Evolutionary conservation across 139 green algal genomes (phyloP).

Genomic region (Tetradesmus obliquus): DNA sequence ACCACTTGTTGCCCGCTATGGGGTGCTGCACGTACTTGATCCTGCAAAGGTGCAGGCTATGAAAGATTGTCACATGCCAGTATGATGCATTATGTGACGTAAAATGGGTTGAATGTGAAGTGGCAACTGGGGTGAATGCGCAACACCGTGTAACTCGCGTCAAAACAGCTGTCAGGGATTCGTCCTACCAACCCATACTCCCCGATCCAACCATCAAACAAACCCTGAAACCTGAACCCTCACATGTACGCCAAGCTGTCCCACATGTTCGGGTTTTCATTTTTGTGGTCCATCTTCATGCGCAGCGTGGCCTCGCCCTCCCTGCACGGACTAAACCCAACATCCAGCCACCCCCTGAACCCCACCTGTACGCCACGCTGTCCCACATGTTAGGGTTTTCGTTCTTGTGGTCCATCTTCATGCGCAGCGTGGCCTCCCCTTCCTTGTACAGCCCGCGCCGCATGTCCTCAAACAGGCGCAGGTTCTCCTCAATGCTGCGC

Average conservation of each 20-base stretch:
- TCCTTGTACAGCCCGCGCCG: conserved; percentile 91
- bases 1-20: conserved; percentile 91
- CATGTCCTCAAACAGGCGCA: conserved; percentile 98
- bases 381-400: conserved; percentile 99
- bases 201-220: neutral
- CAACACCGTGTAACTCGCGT: neutral
- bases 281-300: conserved; percentile 85
- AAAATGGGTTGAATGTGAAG: neutral
- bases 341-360: neutral
- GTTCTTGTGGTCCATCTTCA: conserved; percentile 89
- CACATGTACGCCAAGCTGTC: conserved; percentile 94
- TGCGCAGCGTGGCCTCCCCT: conserved; percentile 91
- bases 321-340: conserved; percentile 77
- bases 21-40: conserved; percentile 97
- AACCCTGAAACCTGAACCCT: neutral
- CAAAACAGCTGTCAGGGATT: neutral
- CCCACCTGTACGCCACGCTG: conserved; percentile 91
- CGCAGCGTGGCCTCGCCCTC: conserved; percentile 94
- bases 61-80: neutral
- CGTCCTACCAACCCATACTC: too few species aligned
- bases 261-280: conserved; percentile 98
- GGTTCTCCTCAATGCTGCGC: conserved; percentile 87
- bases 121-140: neutral
- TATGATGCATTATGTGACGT: neutral
- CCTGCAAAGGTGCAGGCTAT: conserved; percentile 55